Evolutionary conservation across 169 alveolate species (phyloP).

Genomic region (Plasmodium chabaudi): DNA sequence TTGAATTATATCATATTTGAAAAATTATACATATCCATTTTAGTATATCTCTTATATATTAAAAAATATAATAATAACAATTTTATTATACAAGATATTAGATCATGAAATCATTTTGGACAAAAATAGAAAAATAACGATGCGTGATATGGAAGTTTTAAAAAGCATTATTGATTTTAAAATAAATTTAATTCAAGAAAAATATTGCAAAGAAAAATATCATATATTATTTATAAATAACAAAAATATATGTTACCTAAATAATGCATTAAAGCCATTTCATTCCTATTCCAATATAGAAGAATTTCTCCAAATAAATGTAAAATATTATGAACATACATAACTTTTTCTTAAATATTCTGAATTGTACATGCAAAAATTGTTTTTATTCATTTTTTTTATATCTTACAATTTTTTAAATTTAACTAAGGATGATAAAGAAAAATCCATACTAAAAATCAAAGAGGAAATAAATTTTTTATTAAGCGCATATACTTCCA

Average conservation of each 20-base stretch:
- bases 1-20: neutral
- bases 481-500: conserved; percentile 46
- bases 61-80: too few relatives aligned
- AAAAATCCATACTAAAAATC: conserved; percentile 22
- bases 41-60: neutral
- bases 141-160: conserved; percentile 26
- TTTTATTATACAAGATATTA: conserved; percentile 18
- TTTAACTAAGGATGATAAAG: conserved; percentile 12
- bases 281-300: conserved; percentile 32
- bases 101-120: conserved; percentile 40
- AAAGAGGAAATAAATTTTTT: conserved; percentile 43
- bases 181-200: conserved; percentile 39
- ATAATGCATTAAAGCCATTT: conserved; percentile 40
- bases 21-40: neutral
- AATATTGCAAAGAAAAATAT: conserved; percentile 51
- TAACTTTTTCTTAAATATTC: neutral
- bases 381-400: neutral
- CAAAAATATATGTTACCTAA: conserved; percentile 57
- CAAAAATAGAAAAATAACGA: conserved; percentile 27
- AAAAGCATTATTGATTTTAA: conserved; percentile 39
- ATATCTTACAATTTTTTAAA: conserved; percentile 1
- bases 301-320: neutral
- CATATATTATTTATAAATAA: conserved; percentile 55
- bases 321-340: conserved; percentile 15
- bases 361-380: neutral